Base-by-base conservation (phyloP, 306 rosid genomes). In the Comarum palustre region DNA sequence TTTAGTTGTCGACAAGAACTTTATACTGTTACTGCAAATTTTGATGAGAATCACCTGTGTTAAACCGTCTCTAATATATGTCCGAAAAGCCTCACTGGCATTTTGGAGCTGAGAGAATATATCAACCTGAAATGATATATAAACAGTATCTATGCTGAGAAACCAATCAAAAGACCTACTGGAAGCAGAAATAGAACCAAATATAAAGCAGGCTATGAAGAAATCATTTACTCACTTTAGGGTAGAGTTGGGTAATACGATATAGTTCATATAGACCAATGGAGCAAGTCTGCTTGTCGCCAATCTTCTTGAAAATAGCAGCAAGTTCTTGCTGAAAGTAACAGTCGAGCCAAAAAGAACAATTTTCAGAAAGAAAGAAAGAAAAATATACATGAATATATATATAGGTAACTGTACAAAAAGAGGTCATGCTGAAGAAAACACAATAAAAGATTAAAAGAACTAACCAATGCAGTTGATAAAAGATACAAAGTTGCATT, bases 31-130 rank as follows among this genome's bases (percentile, higher is more conserved):
- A 72, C 64, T 11, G 14, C 78, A 46, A 42, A 20, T 72, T 27
- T 20, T 55, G 31, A 74, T 41, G 76, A 73, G 39, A 63, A 71
- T 69, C 48, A 94, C 99, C 99, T 95, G 99, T 34, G 96, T 78
- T 77, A 95, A 86, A 81, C 99, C 99, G 64, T 95, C 97, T 84
- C 99, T 86, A 66, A 95, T 95, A 79, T 95, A 95, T 2, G 97
- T 92, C 72, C 99, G 96, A 70, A 95, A 95, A 62, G 97, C 97
- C 92, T 92, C 99, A 17, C 99, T 95, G 16, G 99, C 99, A 83
- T 95, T 95, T 84, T 88, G 93, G 73, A 95, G 99, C 83, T 95
- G 99, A 79, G 95, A 54, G 81, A 95, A 95, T 79, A 95, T 95
- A 84, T 95, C 99, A 70, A 92, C 97, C 99, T 95, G 86, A 73